Evolutionary conservation across 345 rosid genomes (phyloP).

Genomic region (Stellera chamaejasme): DNA sequence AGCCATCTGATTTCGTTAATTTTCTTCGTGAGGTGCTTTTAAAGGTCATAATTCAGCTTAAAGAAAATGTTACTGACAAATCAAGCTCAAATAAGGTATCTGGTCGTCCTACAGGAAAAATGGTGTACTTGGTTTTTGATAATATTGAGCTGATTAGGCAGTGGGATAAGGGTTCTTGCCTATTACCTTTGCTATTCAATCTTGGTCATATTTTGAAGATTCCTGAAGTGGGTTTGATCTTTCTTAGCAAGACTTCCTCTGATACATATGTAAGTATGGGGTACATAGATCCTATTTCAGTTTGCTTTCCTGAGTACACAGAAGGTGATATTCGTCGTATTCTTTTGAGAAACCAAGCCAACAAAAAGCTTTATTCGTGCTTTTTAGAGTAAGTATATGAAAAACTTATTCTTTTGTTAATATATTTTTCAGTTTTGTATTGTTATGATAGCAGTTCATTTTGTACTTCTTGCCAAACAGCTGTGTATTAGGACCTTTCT

Average conservation of each 20-base stretch:
- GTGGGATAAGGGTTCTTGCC: constrained; percentile 65
- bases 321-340: constrained; percentile 70
- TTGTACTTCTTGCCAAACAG: constrained; percentile 35
- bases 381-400: constrained; percentile 70
- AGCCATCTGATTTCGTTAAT: constrained; percentile 74
- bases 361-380: constrained; percentile 54
- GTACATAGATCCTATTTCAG: constrained; percentile 51
- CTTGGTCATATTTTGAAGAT: constrained; percentile 52
- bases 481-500: constrained; percentile 59
- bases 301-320: constrained; percentile 64
- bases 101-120: constrained; percentile 37
- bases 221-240: constrained; percentile 64
- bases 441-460: constrained; percentile 3
- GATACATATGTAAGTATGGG: constrained; percentile 65
- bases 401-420: background rate
- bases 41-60: constrained; percentile 25
- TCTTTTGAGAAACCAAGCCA: constrained; percentile 50
- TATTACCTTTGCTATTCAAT: constrained; percentile 58
- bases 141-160: constrained; percentile 59
- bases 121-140: constrained; percentile 67
- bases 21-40: constrained; percentile 47
- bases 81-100: constrained; percentile 18
- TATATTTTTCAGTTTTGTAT: constrained; percentile 3
- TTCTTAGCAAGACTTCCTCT: constrained; percentile 58
- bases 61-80: constrained; percentile 18